phyloP scores from a whole-genome alignment of 75 land plant species.

The Adiantum capillusveneris region DNA sequence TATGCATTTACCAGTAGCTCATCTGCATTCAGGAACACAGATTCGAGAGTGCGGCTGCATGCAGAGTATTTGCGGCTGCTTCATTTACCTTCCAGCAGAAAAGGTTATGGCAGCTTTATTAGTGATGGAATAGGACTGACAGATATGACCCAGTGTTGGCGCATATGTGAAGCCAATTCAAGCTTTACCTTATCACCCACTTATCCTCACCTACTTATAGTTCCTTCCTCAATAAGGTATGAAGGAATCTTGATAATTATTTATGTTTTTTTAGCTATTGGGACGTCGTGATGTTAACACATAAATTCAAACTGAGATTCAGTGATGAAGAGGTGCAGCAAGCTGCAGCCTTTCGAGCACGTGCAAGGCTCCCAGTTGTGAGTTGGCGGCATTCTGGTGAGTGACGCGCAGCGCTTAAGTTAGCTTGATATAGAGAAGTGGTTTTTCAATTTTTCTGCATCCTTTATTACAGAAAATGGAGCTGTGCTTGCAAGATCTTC shows the following conservation, averaged over 20 bases:
- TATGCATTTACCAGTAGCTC: slow-evolving; percentile 67
- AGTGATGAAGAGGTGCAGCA: slow-evolving; percentile 86
- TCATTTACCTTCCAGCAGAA: slow-evolving; percentile 24
- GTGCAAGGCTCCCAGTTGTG: slow-evolving; percentile 74
- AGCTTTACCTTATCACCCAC: slow-evolving; percentile 67
- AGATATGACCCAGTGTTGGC: slow-evolving; percentile 57
- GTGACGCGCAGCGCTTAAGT: too few species aligned
- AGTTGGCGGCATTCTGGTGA: slow-evolving; percentile 88
- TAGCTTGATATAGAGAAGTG: too few species aligned
- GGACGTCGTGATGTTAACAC: too few species aligned
- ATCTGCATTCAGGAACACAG: slow-evolving; percentile 31
- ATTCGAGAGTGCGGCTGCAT: slow-evolving; percentile 57
- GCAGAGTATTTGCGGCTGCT: slow-evolving; percentile 74
- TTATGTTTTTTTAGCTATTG: not conserved
- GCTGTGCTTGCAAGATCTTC: slow-evolving; percentile 98
- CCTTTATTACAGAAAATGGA: slow-evolving; percentile 52
- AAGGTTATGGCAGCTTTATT: slow-evolving; percentile 12
- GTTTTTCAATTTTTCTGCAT: not conserved
- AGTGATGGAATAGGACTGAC: slow-evolving; percentile 29
- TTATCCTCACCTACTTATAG: slow-evolving; percentile 74
- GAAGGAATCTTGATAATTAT: not conserved
- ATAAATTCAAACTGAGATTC: not conserved
- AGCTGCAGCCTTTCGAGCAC: slow-evolving; percentile 79
- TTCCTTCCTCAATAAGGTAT: slow-evolving; percentile 72
- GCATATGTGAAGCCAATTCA: slow-evolving; percentile 60